Evolutionary conservation across 208 protist genomes (phyloP).

Genomic region (Trypanosoma scelopori): DNA sequence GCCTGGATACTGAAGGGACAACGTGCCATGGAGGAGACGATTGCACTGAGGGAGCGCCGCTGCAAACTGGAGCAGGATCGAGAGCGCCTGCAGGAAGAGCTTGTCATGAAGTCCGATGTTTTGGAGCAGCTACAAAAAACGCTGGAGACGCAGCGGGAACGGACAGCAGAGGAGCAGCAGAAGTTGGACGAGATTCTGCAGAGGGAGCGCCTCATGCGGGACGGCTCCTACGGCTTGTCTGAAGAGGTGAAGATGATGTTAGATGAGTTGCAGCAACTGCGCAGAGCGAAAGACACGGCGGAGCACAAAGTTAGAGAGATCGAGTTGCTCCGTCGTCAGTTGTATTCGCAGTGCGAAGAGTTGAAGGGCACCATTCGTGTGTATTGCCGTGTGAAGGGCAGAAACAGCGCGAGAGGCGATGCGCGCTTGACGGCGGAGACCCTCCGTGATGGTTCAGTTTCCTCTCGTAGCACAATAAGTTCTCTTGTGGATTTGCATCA

Average conservation of each 20-base stretch:
- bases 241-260: conserved; percentile 76
- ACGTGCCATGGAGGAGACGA: conserved; percentile 34
- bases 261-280: conserved; percentile 51
- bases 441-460: conserved; percentile 19
- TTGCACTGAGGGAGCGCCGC: conserved; percentile 25
- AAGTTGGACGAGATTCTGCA: conserved; percentile 36
- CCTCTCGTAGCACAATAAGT: conserved; percentile 17
- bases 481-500: neutral
- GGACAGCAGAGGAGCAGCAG: conserved; percentile 19
- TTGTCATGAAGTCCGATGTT: conserved; percentile 51
- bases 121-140: conserved; percentile 31
- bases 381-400: conserved; percentile 87
- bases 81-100: conserved; percentile 52
- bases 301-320: conserved; percentile 43
- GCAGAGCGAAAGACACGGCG: conserved; percentile 21
- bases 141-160: conserved; percentile 22
- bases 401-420: neutral
- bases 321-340: conserved; percentile 70
- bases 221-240: conserved; percentile 64
- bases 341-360: conserved; percentile 79
- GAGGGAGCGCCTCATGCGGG: conserved; percentile 54
- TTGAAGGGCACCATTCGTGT: conserved; percentile 90
- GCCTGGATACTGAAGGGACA: conserved; percentile 36
- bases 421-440: neutral
- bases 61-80: conserved; percentile 25